Percentiles rank a stretch among this genome's conserved stretches.
Evolutionary conservation across 306 rosid species (phyloP).

Genomic region (peach (Prunus persica)): Prunus_persica_NCBIv2 NC_034015.1:11995001-11995500

Average conservation of each 20-base stretch:
- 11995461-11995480: neutral
- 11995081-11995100: neutral
- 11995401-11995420: neutral
- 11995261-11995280: neutral
- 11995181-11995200: neutral
- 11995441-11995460: neutral
- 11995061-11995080: neutral
- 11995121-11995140: neutral
- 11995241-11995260: neutral
- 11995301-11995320: neutral
- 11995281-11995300: neutral
- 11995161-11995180: neutral
- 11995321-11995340: neutral
- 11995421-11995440: neutral
- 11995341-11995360: neutral
- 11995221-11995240: neutral
- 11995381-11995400: neutral
- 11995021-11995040: neutral
- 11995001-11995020: neutral
- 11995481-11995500: neutral
- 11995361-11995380: neutral
- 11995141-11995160: neutral
- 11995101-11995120: neutral
- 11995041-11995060: neutral
- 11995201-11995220: neutral